These are phyloP conservation scores for Neurospora intermedia DNA, from an alignment of 495 filamentous ascomycete species.

Conservation along the genomic window DNA sequence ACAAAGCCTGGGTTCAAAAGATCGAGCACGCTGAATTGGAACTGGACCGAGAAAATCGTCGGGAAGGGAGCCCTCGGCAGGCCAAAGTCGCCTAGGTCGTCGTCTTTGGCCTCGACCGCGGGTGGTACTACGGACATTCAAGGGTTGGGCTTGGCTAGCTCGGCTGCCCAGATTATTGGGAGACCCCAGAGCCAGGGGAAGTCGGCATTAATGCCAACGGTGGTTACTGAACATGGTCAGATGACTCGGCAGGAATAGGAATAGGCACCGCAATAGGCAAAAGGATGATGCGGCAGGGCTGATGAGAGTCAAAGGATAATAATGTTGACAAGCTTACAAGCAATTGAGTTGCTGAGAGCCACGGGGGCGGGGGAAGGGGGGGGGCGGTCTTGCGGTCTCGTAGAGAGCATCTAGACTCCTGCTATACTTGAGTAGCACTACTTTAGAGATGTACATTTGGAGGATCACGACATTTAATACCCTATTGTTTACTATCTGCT, in stretches of 20 bases:
- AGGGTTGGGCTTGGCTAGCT: neutral
- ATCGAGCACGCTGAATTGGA: slow-evolving; percentile 29
- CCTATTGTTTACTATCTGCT: neutral
- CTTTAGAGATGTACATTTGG: neutral
- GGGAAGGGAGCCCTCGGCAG: slow-evolving; percentile 28
- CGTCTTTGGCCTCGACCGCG: neutral
- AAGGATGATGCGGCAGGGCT: neutral
- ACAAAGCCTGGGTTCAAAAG: slow-evolving; percentile 2
- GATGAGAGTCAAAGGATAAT: neutral
- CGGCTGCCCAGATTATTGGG: neutral
- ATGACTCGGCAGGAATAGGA: neutral
- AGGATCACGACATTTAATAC: neutral
- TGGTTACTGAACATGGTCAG: neutral
- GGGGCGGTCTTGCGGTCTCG: neutral
- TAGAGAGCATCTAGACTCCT: neutral
- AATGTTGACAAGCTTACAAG: neutral
- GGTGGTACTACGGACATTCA: neutral
- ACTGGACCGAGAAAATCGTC: slow-evolving; percentile 48
- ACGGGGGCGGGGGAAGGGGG: too few species aligned
- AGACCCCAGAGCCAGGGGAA: neutral
- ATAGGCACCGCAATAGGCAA: neutral
- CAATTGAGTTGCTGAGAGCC: neutral
- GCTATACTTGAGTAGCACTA: neutral
- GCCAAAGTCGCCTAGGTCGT: slow-evolving; percentile 1
- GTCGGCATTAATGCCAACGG: neutral